Conservation (phyloP, 2,329 filamentous ascomycete genomes). For the Venturia carpophila region DNA sequence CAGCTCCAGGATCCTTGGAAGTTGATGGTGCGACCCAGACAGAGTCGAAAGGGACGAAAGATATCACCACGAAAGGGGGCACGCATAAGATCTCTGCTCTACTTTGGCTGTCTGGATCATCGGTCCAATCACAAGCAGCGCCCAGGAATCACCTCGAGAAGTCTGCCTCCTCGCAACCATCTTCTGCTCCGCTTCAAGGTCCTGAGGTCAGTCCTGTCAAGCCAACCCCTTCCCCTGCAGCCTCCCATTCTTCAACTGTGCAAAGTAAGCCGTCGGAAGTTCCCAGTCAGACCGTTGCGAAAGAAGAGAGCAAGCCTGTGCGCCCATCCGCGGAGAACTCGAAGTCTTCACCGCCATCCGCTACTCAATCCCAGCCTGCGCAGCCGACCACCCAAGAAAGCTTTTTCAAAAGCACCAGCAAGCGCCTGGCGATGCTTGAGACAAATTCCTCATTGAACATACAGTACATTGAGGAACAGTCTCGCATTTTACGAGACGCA, state of each 20-base stretch:
- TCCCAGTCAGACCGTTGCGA: not conserved
- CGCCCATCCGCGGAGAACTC: constrained; percentile 4
- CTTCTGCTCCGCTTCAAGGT: not conserved
- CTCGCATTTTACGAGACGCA: constrained; percentile 77
- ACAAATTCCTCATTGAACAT: constrained; percentile 86
- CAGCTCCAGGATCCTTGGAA: not conserved
- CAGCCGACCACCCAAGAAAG: constrained; percentile 88
- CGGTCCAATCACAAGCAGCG: not conserved
- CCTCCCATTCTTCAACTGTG: constrained; percentile 6
- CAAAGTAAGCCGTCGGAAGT: not conserved
- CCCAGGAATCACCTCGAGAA: not conserved
- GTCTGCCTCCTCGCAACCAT: not conserved
- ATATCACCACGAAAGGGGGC: not conserved
- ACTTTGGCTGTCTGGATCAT: not conserved
- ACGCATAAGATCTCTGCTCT: constrained; percentile 6
- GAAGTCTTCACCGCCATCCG: constrained; percentile 15
- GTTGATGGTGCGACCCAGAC: not conserved
- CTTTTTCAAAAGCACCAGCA: constrained; percentile 95
- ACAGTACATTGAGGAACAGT: constrained; percentile 96
- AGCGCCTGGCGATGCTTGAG: constrained; percentile 83
- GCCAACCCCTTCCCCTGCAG: constrained; percentile 6
- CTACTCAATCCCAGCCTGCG: constrained; percentile 41
- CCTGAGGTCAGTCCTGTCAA: constrained; percentile 4
- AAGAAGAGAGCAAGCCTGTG: not conserved
- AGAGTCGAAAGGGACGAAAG: not conserved